Evolutionary conservation across 2,329 filamentous ascomycete species (phyloP), one percentile per base, ranked within the genome.

Genomic region (Hirsutella minnesotensis): DNA sequence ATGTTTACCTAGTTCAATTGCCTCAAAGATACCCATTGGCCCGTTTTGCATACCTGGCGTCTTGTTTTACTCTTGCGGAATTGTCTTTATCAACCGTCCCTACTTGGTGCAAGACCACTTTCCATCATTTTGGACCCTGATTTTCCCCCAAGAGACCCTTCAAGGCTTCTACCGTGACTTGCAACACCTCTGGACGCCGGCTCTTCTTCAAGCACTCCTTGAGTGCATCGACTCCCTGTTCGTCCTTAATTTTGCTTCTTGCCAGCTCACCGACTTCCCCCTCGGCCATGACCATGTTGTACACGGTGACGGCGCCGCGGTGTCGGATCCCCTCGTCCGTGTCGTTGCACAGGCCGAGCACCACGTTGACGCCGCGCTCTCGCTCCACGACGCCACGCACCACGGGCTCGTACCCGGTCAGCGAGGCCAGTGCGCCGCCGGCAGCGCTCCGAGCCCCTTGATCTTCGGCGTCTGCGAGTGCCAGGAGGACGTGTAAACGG

Each of bases 381-480:
- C 83, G 72, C 46, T 77, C 74, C 31, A 94, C 53, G 3, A 96
- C 72, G 4, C 75, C 81, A 3, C 75, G 70, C 1, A 90, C 81
- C 0, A 86, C 83, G 2, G 74, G 72, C 52, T 92, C 86, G 58
- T 82, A 88, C 24, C 79, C 77, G 0, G 88, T 88, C 20, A 98
- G 64, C 62, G 85, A 85, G 1, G 90, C 92, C 40, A 98, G 62
- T 0, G 88, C 90, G 2, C 92, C 92, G 3, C 89, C 88, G 0
- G 92, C 89, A 0, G 88, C 92, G 39, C 81, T 79, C 24, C 90
- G 71, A 0, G 88, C 95, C 0, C 77, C 79, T 7, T 76, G 62
- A 50, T 96, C 88, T 40, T 94, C 84, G 2, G 86, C 81, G 56
- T 96, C 89, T 0, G 87, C 82, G 30, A 98, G 76, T 0, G 90